These are phyloP conservation scores for Thermomucor indicae-seudaticae DNA, from an alignment of 371 early-diverging fungal genomes.

Conservation along the genomic window DNA sequence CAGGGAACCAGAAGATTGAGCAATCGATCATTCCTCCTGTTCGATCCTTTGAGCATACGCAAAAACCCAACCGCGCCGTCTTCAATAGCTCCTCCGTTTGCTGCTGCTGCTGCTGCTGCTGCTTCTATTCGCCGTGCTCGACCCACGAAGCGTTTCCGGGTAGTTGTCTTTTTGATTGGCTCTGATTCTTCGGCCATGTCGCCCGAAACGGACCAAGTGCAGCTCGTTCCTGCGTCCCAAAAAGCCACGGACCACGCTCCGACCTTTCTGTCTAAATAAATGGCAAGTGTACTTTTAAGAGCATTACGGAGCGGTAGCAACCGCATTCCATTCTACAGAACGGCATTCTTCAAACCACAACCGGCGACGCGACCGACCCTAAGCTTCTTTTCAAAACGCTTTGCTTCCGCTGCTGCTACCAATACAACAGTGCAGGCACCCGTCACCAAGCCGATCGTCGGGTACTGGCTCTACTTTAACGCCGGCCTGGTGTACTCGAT, in stretches of 20 bases:
- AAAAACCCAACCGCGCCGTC: slow-evolving; percentile 51
- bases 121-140: slow-evolving; percentile 35
- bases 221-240: no score
- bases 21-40: not conserved
- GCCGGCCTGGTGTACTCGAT: slow-evolving; percentile 90
- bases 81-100: slow-evolving; percentile 50
- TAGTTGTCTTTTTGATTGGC: slow-evolving; percentile 25
- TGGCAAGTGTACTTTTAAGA: no score
- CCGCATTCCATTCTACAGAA: no score
- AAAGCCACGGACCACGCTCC: no score
- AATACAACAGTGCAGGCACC: slow-evolving; percentile 3
- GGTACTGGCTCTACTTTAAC: slow-evolving; percentile 88
- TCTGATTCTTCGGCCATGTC: not conserved
- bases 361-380: no score
- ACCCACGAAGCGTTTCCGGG: slow-evolving; percentile 63
- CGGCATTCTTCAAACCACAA: no score
- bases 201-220: no score
- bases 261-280: no score
- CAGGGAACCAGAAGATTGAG: no score
- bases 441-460: slow-evolving; percentile 68
- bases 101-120: slow-evolving; percentile 9
- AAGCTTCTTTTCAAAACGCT: no score
- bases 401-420: not conserved
- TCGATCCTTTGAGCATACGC: slow-evolving; percentile 17
- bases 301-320: no score